Conservation (phyloP, 202 grass and related monocot genomes). For the Zizania palustris region DNA sequence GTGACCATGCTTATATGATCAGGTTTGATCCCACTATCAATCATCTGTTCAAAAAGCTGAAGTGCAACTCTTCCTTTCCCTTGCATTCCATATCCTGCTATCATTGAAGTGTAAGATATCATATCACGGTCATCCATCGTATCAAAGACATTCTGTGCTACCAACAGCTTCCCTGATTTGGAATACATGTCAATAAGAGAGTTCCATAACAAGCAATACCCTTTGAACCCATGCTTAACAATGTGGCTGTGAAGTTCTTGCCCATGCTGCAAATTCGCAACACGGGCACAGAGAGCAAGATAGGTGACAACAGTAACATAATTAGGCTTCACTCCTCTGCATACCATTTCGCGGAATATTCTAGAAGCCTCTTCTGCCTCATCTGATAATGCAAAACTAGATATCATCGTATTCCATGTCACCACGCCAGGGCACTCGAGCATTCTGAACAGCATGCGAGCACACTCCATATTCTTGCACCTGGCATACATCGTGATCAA, state of each 20-base stretch:
- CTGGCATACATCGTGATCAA: constrained; percentile 67
- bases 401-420: constrained; percentile 68
- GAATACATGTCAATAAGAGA: constrained; percentile 76
- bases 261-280: constrained; percentile 62
- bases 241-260: constrained; percentile 60
- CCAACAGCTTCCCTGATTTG: constrained; percentile 54
- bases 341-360: constrained; percentile 52
- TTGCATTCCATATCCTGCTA: constrained; percentile 71
- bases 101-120: constrained; percentile 72
- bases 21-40: constrained; percentile 55
- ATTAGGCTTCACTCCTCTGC: constrained; percentile 48
- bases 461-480: constrained; percentile 48
- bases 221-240: constrained; percentile 56
- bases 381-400: constrained; percentile 46
- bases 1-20: constrained; percentile 73
- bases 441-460: constrained; percentile 49
- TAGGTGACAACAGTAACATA: constrained; percentile 67
- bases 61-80: constrained; percentile 62
- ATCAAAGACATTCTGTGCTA: constrained; percentile 67
- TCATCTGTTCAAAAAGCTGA: constrained; percentile 59
- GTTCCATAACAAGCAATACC: constrained; percentile 61
- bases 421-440: constrained; percentile 40
- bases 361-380: constrained; percentile 50
- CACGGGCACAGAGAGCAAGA: constrained; percentile 59
- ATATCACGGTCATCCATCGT: constrained; percentile 60